phyloP scores from a whole-genome alignment of 2,329 filamentous ascomycete species.

The Arthroderma uncinatum region DNA sequence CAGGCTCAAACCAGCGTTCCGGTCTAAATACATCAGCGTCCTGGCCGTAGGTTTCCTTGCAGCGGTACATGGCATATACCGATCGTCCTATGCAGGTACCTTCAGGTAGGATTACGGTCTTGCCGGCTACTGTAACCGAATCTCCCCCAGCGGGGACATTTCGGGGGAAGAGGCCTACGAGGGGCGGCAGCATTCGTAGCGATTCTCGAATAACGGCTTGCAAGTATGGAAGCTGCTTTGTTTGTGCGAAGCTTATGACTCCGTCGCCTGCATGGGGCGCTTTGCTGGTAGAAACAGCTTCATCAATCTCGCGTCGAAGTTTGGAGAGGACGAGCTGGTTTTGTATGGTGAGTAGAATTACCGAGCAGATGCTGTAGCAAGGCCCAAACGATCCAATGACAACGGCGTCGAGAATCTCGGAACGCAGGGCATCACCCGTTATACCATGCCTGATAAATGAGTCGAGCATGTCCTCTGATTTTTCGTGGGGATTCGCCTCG shows the following conservation, averaged over 20 bases:
- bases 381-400: neutral
- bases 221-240: conserved; percentile 19
- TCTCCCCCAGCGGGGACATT: conserved; percentile 31
- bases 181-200: conserved; percentile 24
- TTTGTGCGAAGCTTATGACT: neutral
- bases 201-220: conserved; percentile 22
- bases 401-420: conserved; percentile 4
- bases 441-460: neutral
- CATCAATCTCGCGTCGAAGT: conserved; percentile 6
- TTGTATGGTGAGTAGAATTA: conserved; percentile 1
- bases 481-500: neutral
- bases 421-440: neutral
- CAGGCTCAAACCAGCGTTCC: conserved; percentile 37
- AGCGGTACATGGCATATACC: conserved; percentile 32
- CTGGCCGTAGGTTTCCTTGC: conserved; percentile 19
- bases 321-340: neutral
- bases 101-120: conserved; percentile 35
- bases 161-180: conserved; percentile 29
- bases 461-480: neutral
- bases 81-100: conserved; percentile 39
- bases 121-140: conserved; percentile 19
- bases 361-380: conserved; percentile 5
- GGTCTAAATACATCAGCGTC: conserved; percentile 38
- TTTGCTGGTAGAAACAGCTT: neutral
- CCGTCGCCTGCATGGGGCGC: conserved; percentile 2